Evolutionary conservation across 352 stramenopile species (phyloP).

Genomic region (Globisporangium barbulae): DNA sequence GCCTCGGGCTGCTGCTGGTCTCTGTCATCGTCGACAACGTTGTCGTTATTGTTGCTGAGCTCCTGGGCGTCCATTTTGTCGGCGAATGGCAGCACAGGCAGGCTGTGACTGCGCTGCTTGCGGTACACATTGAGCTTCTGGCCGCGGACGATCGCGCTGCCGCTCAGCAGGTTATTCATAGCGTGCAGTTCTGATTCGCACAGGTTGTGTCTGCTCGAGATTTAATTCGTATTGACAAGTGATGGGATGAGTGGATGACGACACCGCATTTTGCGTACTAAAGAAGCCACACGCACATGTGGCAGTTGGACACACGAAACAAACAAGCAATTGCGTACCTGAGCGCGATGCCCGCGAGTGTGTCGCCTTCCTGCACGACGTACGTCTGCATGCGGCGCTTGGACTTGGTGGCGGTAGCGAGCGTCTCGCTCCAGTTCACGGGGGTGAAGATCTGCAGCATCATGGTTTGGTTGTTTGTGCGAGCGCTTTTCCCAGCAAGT

Average conservation of each 20-base stretch:
- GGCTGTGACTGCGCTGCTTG: slow-evolving; percentile 43
- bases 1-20: slow-evolving; percentile 16
- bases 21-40: neutral
- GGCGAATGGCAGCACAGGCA: slow-evolving; percentile 26
- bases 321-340: slow-evolving; percentile 18
- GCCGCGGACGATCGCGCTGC: slow-evolving; percentile 31
- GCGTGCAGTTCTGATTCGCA: slow-evolving; percentile 44
- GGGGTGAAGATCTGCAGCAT: slow-evolving; percentile 39
- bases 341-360: slow-evolving; percentile 38
- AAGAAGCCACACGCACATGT: neutral
- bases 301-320: neutral
- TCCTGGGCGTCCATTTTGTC: slow-evolving; percentile 11
- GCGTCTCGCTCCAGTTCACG: slow-evolving; percentile 29
- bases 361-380: slow-evolving; percentile 40
- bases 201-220: slow-evolving; percentile 36
- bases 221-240: neutral
- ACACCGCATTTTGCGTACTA: neutral
- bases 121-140: slow-evolving; percentile 40
- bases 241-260: neutral
- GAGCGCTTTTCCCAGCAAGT: slow-evolving; percentile 1
- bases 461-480: neutral
- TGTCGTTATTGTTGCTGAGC: slow-evolving; percentile 1
- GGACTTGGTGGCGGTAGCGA: slow-evolving; percentile 14
- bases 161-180: slow-evolving; percentile 49
- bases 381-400: slow-evolving; percentile 23